Percentiles rank a stretch among this genome's conserved stretches.
Conservation (phyloP, 1,139 yeast genomes). For the Blastobotrys illinoisensis region DNA sequence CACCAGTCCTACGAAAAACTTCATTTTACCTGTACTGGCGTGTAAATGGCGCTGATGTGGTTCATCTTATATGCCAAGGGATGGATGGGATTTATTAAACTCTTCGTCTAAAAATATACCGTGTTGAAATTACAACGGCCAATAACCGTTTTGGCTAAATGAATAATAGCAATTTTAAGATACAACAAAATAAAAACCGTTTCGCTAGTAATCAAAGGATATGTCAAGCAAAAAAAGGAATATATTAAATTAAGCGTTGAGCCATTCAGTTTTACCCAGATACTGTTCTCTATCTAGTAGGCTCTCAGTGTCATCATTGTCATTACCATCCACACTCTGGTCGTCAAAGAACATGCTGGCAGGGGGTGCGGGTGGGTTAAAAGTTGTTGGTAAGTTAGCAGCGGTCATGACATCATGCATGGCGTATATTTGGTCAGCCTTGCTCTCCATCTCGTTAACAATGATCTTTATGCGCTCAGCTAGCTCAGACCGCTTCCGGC, state of each 20-base stretch:
- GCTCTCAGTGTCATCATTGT: not conserved
- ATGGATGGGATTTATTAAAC: no score
- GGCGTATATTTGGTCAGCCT: conserved; percentile 33
- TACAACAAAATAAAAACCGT: not conserved
- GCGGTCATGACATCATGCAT: conserved; percentile 28
- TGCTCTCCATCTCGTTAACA: conserved; percentile 28
- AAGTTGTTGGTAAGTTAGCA: not conserved
- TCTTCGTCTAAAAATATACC: not conserved
- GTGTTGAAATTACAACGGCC: not conserved
- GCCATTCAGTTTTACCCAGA: not conserved
- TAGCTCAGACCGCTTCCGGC: conserved; percentile 23
- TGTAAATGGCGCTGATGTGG: no score
- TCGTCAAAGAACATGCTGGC: not conserved
- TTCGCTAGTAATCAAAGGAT: not conserved
- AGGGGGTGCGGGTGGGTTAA: not conserved
- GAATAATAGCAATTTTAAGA: no score
- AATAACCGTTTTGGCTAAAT: not conserved
- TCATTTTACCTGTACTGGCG: not conserved
- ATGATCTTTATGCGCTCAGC: conserved; percentile 22
- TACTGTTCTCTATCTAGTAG: not conserved
- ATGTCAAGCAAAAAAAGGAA: not conserved
- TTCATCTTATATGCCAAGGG: not conserved
- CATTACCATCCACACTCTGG: not conserved
- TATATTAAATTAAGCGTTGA: not conserved
- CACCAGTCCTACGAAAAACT: not conserved